Evolutionary conservation across 371 early-diverging fungal species (phyloP).

Genomic region (Circinella umbellata): DNA sequence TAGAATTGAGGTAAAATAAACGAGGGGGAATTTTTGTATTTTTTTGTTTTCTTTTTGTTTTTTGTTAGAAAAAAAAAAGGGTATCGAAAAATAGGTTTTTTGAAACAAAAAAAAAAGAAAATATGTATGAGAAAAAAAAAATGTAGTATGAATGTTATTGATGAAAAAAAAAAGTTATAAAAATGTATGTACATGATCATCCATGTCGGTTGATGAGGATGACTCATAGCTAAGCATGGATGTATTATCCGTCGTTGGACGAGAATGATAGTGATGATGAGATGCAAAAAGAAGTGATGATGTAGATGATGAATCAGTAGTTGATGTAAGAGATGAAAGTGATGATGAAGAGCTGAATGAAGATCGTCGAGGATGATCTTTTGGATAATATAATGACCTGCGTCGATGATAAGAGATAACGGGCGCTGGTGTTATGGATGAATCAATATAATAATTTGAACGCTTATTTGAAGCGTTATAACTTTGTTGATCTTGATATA

Average conservation of each 20-base stretch:
- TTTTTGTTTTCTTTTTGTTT: not conserved
- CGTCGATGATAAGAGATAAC: conserved; percentile 30
- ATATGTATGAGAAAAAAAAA: no score
- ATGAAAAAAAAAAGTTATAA: not conserved
- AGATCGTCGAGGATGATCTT: conserved; percentile 7
- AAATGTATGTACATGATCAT: conserved; percentile 24
- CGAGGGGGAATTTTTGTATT: conserved; percentile 8
- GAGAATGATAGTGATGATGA: not conserved
- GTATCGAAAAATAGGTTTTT: not conserved
- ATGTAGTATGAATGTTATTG: not conserved
- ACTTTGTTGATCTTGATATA: not conserved
- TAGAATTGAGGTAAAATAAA: not conserved
- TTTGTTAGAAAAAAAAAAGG: not conserved
- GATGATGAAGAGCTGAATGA: conserved; percentile 15
- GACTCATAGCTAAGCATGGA: not conserved
- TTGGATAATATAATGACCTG: conserved; percentile 21
- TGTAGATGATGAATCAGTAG: not conserved
- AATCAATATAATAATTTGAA: not conserved
- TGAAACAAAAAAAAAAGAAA: not conserved
- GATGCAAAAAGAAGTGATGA: conserved; percentile 9
- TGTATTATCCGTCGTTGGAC: conserved; percentile 6
- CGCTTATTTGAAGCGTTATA: not conserved
- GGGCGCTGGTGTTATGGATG: not conserved
- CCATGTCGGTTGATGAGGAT: conserved; percentile 14
- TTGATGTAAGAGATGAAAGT: conserved; percentile 9